Evolutionary conservation across 148 eudicot genomes (phyloP).

Genomic region (Nyssa sinensis): DNA sequence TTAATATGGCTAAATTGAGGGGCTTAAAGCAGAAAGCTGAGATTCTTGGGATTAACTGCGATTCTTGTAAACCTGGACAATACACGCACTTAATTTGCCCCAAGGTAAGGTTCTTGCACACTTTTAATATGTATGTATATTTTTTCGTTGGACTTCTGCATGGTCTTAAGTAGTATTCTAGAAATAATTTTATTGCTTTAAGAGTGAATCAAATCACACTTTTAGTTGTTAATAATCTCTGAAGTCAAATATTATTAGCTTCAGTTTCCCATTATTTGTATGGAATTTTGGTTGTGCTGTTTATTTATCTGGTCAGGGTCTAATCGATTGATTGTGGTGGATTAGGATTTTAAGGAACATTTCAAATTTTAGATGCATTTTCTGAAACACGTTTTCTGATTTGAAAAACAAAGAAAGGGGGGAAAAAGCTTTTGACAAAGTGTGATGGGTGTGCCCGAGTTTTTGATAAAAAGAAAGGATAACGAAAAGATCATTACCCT

Average conservation of each 20-base stretch:
- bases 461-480: too few species aligned
- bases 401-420: too few species aligned
- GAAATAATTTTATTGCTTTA: background rate
- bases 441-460: too few species aligned
- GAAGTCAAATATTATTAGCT: background rate
- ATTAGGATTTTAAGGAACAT: background rate
- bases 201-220: background rate
- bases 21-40: slow-evolving; percentile 28
- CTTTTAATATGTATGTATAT: too few species aligned
- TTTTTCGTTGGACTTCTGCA: background rate
- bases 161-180: too few species aligned
- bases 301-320: background rate
- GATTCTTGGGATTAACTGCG: slow-evolving; percentile 24
- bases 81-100: slow-evolving; percentile 32
- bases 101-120: slow-evolving; percentile 17
- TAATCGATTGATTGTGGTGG: background rate
- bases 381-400: background rate
- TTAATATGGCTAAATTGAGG: slow-evolving; percentile 11
- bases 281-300: too few species aligned
- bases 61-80: slow-evolving; percentile 27
- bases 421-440: too few species aligned
- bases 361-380: background rate
- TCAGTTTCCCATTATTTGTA: background rate
- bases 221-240: background rate
- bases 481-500: too few species aligned